Evolutionary conservation across 1,284 basidiomycete species (phyloP).

Genomic region (Apiotrichum akiyoshidainum): DNA sequence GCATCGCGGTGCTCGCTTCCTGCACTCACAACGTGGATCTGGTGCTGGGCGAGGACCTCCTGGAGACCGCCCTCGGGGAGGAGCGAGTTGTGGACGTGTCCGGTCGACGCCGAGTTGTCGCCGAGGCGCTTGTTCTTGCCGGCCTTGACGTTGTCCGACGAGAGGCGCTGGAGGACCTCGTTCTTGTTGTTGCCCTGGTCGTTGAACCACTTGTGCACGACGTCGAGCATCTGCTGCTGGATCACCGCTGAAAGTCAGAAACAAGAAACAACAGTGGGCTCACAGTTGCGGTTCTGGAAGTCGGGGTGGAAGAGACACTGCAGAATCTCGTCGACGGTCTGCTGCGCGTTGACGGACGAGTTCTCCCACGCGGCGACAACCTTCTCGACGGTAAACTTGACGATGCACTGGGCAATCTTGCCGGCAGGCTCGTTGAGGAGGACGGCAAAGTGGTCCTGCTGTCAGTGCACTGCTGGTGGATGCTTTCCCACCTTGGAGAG

Average conservation of each 20-base stretch:
- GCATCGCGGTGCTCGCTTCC: too few species aligned
- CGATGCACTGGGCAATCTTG: constrained; percentile 65
- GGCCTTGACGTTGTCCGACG: constrained; percentile 64
- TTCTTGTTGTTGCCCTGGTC: constrained; percentile 57
- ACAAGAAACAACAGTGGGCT: constrained; percentile 53
- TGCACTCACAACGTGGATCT: constrained; percentile 49
- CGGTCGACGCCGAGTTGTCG: constrained; percentile 34
- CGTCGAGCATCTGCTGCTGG: constrained; percentile 69
- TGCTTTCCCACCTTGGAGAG: constrained; percentile 53
- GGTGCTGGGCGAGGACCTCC: constrained; percentile 45
- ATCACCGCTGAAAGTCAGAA: constrained; percentile 72
- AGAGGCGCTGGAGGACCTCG: constrained; percentile 61
- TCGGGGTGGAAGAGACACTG: constrained; percentile 84
- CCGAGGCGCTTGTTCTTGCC: constrained; percentile 67
- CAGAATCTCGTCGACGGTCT: constrained; percentile 65
- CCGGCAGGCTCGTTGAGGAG: constrained; percentile 64
- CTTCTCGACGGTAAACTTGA: constrained; percentile 54
- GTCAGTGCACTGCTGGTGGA: neutral
- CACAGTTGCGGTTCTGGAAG: constrained; percentile 62
- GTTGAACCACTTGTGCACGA: constrained; percentile 57
- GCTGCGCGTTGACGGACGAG: constrained; percentile 59
- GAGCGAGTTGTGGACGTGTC: constrained; percentile 45
- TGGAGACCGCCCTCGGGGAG: constrained; percentile 48
- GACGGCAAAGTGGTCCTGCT: constrained; percentile 41
- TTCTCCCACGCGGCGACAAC: constrained; percentile 85